phyloP scores from a whole-genome alignment of 1,284 basidiomycete genomes.

The Apiotrichum mycotoxinovorans region DNA sequence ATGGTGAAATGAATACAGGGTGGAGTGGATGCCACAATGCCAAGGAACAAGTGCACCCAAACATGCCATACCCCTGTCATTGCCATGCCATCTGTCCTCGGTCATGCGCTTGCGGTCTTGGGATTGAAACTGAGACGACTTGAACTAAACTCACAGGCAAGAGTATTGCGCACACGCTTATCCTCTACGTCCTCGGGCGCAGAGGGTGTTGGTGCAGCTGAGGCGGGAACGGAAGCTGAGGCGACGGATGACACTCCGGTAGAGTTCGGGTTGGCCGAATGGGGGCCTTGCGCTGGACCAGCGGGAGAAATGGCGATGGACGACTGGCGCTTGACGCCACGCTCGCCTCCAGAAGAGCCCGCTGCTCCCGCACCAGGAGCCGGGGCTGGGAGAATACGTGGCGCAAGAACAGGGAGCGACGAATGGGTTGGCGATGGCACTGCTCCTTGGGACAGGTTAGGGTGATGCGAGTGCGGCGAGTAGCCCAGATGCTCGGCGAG shows the following conservation, averaged over 20 bases:
- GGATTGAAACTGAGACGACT: too few species aligned
- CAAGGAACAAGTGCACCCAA: too few species aligned
- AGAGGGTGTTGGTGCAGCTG: not conserved
- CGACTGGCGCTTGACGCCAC: not conserved
- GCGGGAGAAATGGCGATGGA: not conserved
- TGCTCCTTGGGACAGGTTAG: not conserved
- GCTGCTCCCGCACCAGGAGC: not conserved
- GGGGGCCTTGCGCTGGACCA: not conserved
- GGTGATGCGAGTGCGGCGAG: not conserved
- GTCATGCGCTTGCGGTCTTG: too few species aligned
- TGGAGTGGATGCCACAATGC: too few species aligned
- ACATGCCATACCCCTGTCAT: not conserved
- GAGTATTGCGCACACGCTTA: slow-evolving; percentile 34
- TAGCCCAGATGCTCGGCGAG: not conserved
- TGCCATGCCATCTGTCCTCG: too few species aligned
- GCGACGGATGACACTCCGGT: not conserved
- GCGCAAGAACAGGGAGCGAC: not conserved
- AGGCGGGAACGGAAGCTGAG: not conserved
- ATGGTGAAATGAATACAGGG: not conserved
- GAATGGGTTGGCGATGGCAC: not conserved
- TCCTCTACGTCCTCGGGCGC: slow-evolving; percentile 26
- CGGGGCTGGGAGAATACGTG: not conserved
- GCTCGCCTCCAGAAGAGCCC: not conserved
- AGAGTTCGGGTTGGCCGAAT: not conserved
- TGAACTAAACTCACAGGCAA: slow-evolving; percentile 28